phyloP scores from a whole-genome alignment of 768 basidiomycete genomes.

The Termitomyces sp. region DNA sequence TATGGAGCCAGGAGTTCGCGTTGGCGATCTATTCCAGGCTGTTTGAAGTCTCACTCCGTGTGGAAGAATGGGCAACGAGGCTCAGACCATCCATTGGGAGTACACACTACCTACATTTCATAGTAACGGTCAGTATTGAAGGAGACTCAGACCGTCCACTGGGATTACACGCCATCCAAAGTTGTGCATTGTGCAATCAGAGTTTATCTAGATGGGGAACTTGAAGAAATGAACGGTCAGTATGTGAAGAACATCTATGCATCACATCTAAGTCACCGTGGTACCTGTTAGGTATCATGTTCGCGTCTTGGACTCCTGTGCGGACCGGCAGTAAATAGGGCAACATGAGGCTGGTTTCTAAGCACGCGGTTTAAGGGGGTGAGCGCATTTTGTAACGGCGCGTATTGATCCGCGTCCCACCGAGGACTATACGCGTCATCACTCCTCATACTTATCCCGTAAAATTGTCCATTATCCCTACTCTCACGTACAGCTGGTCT shows the following conservation, averaged over 20 bases:
- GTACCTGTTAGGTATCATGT: background rate
- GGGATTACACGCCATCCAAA: background rate
- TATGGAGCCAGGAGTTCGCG: background rate
- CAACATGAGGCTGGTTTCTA: no score
- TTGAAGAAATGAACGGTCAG: background rate
- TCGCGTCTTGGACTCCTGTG: background rate
- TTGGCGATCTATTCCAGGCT: background rate
- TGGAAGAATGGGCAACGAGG: background rate
- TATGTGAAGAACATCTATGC: background rate
- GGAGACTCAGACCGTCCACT: background rate
- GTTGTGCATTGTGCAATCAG: background rate
- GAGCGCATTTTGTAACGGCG: no score
- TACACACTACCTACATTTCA: background rate
- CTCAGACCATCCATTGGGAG: background rate
- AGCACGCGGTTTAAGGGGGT: no score
- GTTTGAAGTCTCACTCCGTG: background rate
- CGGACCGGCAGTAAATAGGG: background rate
- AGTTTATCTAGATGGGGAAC: background rate
- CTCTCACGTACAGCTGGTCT: no score
- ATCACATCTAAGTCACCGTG: background rate
- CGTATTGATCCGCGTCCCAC: no score
- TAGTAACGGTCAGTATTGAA: background rate
- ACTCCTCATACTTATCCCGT: no score
- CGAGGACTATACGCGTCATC: no score
- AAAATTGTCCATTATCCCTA: no score